Evolutionary conservation across 192 early-diverging fungal species (phyloP).

Genomic region (Mycoemilia scoparia): DNA sequence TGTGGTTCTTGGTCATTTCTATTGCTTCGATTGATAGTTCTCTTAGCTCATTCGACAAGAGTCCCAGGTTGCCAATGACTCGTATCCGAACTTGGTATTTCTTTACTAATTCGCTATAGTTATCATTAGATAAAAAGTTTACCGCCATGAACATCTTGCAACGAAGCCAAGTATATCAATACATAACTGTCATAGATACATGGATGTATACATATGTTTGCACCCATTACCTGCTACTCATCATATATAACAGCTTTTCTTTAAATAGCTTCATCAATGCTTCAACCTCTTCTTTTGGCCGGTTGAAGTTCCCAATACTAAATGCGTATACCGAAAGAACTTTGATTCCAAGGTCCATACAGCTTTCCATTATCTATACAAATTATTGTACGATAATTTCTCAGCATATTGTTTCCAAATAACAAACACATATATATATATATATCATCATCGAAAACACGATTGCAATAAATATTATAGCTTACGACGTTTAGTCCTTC

Average conservation of each 20-base stretch:
- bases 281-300: slow-evolving; percentile 66
- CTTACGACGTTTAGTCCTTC: slow-evolving; percentile 62
- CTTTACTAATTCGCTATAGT: slow-evolving; percentile 47
- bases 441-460: no score
- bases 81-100: slow-evolving; percentile 56
- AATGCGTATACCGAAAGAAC: slow-evolving; percentile 92
- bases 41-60: slow-evolving; percentile 47
- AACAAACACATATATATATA: no score
- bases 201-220: slow-evolving; percentile 26
- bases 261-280: slow-evolving; percentile 65
- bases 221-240: no score
- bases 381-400: no score
- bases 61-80: slow-evolving; percentile 53
- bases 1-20: slow-evolving; percentile 45
- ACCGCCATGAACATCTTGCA: not conserved
- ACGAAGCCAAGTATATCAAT: no score
- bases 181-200: not conserved
- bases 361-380: slow-evolving; percentile 76
- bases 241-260: slow-evolving; percentile 59
- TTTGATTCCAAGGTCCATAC: slow-evolving; percentile 65
- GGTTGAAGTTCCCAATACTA: slow-evolving; percentile 94
- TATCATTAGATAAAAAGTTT: not conserved
- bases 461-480: no score
- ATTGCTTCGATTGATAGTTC: slow-evolving; percentile 43
- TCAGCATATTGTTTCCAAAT: not conserved